Base-by-base conservation (phyloP, 2,329 filamentous ascomycete genomes). In the Allantophomopsis cytisporea region DNA sequence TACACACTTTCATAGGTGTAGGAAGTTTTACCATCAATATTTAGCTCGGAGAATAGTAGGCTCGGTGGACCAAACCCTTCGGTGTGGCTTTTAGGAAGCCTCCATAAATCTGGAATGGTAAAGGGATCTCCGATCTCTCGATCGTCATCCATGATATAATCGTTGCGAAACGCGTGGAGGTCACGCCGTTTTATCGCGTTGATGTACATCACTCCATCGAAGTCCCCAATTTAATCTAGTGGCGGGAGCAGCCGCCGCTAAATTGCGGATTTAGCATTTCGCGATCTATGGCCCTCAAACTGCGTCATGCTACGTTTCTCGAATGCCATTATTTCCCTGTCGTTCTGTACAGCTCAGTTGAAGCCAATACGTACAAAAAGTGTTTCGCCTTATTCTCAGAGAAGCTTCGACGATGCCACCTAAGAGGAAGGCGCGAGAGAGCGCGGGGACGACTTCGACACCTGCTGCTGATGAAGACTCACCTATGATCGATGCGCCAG, bases 371-470 rank as follows among this genome's bases (percentile, higher is more conserved):
- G 10, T 10, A 28, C 23, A 3, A 20, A 8, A 36, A 8, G 3
- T 28, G 7, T 6, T 10, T 31, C 16, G 33, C 35, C 35, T 17
- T 36, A 40, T 17, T 15, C 31, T 28, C 21, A 3, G 2, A 18
- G 5, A 2, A 31, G 21, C 39, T 14, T 13, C 13, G 10, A 28
- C 23, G 11, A 85, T 85, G 80, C 75, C 80, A 40, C 80, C 80
- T 2, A 72, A 75, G 47, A 87, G 86, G 58, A 80, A 76, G 51
- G 68, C 71, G 31, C 80, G 74, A 51, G 61, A 56, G 37, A 58
- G 66, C 48, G 61, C 68, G 35, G 68, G 66, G 39, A 66, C 71
- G 23, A 66, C 68, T 37, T 72, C 74, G 12, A 79, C 75, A n/a
- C 71, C 67, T 3, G 36, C 64, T 60, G 54, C 58, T 48, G 69